Base-by-base conservation (phyloP, 2,329 filamentous ascomycete genomes). In the Westerdykella ornata region DNA sequence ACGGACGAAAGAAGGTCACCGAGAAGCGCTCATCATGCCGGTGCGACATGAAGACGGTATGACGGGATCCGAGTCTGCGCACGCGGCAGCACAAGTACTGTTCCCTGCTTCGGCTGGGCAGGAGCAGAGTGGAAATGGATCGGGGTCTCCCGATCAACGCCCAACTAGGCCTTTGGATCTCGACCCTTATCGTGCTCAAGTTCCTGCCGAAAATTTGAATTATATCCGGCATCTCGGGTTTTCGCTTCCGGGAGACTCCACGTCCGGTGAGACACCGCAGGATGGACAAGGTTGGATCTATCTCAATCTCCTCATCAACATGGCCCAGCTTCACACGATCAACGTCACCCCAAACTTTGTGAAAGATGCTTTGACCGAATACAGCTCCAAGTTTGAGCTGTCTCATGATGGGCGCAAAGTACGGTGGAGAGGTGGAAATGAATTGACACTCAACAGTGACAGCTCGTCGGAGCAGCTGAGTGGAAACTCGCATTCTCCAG, bases 281-380 rank as follows among this genome's bases (percentile, higher is more conserved):
- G 74, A 80, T 0, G 81, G 83, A 41, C 80, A 88, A 18, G 85
- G 85, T 4, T 92, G 86, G 86, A 80, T 90, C 0, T 90, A 89
- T 53, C 68, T 92, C 5, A 92, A 92, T 52, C 68, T 94, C 1
- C 72, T 94, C 1, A 81, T 82, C 58, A 88, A 84, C 56, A 76
- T 94, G 71, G 87, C 88, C 0, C 87, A 94, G 64, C 69, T 94
- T 14, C 87, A 94, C 54, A 90, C 88, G 0, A 75, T 92, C 51
- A 89, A 88, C 44, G 86, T 94, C 1, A 88, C 87, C 0, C 75
- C 82, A 0, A 80, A 83, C 19, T 90, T 90, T 53, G 80, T 92
- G 30, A 81, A 84, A 43, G 77, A 77, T 28, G 84, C 88, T 0
- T 73, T 94, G 1, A 69, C 72, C 0, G 79, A 84, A 37, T 77